A percentile compares a stretch with the other conserved stretches of the same genome.
These are phyloP conservation scores for Xylariales sp. DNA, from an alignment of 2,329 filamentous ascomycete genomes.

Conservation along the genomic window DNA sequence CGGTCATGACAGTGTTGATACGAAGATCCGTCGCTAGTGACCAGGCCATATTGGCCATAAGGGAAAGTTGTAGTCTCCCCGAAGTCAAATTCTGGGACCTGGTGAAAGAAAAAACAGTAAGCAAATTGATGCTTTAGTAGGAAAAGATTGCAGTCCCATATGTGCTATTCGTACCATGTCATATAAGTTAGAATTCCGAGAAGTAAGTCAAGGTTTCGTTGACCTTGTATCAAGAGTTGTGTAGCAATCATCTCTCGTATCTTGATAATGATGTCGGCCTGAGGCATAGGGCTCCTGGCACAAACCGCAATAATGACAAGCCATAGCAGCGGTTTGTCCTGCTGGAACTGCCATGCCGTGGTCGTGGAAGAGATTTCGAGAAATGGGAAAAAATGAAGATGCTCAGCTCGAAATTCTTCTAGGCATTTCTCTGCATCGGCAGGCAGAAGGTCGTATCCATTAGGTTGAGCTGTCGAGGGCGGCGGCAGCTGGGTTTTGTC, in stretches of 20 bases:
- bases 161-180: slow-evolving; percentile 35
- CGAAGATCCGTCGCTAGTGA: slow-evolving; percentile 42
- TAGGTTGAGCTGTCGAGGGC: neutral
- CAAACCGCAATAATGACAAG: slow-evolving; percentile 43
- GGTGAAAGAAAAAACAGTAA: neutral
- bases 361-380: slow-evolving; percentile 18
- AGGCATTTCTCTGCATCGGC: slow-evolving; percentile 17
- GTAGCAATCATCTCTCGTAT: slow-evolving; percentile 39
- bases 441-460: slow-evolving; percentile 9
- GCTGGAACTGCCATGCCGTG: slow-evolving; percentile 16
- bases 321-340: slow-evolving; percentile 40
- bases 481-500: neutral
- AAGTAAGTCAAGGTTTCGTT: slow-evolving; percentile 47
- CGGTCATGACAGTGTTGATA: slow-evolving; percentile 25
- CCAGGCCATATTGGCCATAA: slow-evolving; percentile 37
- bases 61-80: slow-evolving; percentile 39
- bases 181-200: slow-evolving; percentile 42
- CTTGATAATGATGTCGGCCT: slow-evolving; percentile 32
- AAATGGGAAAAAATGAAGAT: slow-evolving; percentile 21
- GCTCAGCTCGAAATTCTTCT: slow-evolving; percentile 16
- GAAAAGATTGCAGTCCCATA: neutral
- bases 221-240: slow-evolving; percentile 42
- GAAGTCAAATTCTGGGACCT: slow-evolving; percentile 31
- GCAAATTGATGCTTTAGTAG: too few relatives aligned
- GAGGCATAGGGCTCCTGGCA: slow-evolving; percentile 34